Conservation (phyloP, 768 basidiomycete species). For the Podaxis sp. region DNA sequence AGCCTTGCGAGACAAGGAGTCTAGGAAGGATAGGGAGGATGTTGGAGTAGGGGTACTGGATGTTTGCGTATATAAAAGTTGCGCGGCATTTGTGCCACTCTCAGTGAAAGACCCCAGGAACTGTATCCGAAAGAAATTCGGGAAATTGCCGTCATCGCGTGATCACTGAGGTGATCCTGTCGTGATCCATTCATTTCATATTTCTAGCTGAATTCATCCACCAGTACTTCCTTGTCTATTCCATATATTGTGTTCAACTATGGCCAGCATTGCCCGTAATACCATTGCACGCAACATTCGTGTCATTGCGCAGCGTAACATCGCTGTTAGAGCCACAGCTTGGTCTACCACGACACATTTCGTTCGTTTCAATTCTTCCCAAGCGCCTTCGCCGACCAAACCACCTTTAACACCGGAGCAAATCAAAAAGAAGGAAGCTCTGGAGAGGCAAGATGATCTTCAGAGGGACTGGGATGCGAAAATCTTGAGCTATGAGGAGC, state of each 20-base stretch:
- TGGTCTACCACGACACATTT: slow-evolving; percentile 15
- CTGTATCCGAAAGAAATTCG: not conserved
- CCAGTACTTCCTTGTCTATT: not conserved
- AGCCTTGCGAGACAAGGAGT: not conserved
- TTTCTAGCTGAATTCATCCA: not conserved
- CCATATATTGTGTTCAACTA: not conserved
- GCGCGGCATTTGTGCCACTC: not conserved
- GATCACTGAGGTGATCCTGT: slow-evolving; percentile 5
- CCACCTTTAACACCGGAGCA: slow-evolving; percentile 30
- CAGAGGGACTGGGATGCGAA: slow-evolving; percentile 79
- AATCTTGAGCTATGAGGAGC: slow-evolving; percentile 72
- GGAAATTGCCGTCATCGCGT: not conserved
- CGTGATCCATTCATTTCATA: not conserved
- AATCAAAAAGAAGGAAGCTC: slow-evolving; percentile 31
- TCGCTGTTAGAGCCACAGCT: slow-evolving; percentile 7
- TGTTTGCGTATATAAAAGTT: not conserved
- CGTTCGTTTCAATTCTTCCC: slow-evolving; percentile 32
- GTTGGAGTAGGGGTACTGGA: not conserved
- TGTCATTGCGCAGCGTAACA: slow-evolving; percentile 1
- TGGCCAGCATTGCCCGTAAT: slow-evolving; percentile 10
- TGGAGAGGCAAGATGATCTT: slow-evolving; percentile 37
- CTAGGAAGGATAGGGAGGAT: not conserved
- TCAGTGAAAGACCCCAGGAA: not conserved
- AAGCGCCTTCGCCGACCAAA: slow-evolving; percentile 22
- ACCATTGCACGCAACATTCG: slow-evolving; percentile 3